phyloP scores from a whole-genome alignment of 768 basidiomycete genomes.

The Cytidiella melzeri region DNA sequence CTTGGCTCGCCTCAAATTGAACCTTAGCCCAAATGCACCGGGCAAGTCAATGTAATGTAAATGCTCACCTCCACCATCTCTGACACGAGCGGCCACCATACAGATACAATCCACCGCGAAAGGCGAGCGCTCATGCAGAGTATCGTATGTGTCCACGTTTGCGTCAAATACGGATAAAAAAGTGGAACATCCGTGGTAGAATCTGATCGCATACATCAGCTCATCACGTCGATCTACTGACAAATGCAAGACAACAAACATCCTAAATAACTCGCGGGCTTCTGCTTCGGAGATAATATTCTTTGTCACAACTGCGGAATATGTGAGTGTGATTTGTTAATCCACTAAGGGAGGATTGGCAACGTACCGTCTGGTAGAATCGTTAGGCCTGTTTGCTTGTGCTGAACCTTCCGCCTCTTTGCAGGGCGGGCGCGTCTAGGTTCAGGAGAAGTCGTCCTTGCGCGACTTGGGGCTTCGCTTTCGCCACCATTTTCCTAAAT shows the following conservation, averaged over 20 bases:
- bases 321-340: conserved; percentile 1
- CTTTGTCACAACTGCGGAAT: conserved; percentile 69
- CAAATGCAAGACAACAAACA: conserved; percentile 42
- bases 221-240: conserved; percentile 6
- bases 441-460: conserved; percentile 69
- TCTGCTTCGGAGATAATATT: conserved; percentile 75
- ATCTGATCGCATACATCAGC: conserved; percentile 40
- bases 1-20: conserved; percentile 54
- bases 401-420: conserved; percentile 68
- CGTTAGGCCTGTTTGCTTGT: conserved; percentile 49
- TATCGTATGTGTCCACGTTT: conserved; percentile 77
- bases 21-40: background rate
- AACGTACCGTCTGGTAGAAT: conserved; percentile 72
- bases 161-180: conserved; percentile 87
- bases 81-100: conserved; percentile 86
- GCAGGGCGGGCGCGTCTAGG: conserved; percentile 54
- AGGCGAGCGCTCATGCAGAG: conserved; percentile 82
- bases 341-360: background rate
- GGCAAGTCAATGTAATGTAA: background rate
- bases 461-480: conserved; percentile 70
- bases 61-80: conserved; percentile 78
- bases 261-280: conserved; percentile 79
- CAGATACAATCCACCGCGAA: conserved; percentile 92
- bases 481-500: conserved; percentile 69
- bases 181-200: conserved; percentile 88